These are phyloP conservation scores for Pythium phragmitis DNA, from an alignment of 352 stramenopile genomes.

Conservation along the genomic window DNA sequence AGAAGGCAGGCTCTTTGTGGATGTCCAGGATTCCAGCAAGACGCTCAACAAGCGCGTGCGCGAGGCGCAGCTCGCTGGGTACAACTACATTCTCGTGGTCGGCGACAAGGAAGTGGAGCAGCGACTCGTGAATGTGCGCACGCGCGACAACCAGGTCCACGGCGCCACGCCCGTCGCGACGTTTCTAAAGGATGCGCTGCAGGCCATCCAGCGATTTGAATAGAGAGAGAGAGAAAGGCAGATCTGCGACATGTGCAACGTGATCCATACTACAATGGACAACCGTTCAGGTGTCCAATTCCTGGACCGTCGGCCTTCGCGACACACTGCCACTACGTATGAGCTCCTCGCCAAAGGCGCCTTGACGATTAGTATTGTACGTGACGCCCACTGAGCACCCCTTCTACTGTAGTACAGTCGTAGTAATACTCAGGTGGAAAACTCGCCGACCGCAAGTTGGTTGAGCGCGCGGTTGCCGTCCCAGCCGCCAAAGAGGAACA, in stretches of 20 bases:
- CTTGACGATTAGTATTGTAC: too few species aligned
- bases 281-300: too few species aligned
- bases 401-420: neutral
- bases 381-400: too few species aligned
- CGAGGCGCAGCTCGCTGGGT: slow-evolving; percentile 73
- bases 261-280: too few species aligned
- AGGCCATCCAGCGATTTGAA: slow-evolving; percentile 59
- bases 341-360: too few species aligned
- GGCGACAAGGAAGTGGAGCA: slow-evolving; percentile 63
- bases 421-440: slow-evolving; percentile 12
- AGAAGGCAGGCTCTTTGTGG: slow-evolving; percentile 53
- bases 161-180: slow-evolving; percentile 50
- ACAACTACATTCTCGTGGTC: slow-evolving; percentile 88
- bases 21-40: slow-evolving; percentile 73
- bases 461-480: slow-evolving; percentile 79
- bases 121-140: slow-evolving; percentile 71
- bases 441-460: slow-evolving; percentile 68
- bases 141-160: slow-evolving; percentile 80
- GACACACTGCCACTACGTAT: too few species aligned
- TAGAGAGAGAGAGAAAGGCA: slow-evolving; percentile 24
- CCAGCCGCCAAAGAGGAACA: slow-evolving; percentile 83
- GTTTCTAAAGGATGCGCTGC: slow-evolving; percentile 60
- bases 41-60: slow-evolving; percentile 85
- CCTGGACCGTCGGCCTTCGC: too few species aligned
- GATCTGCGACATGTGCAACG: neutral